Evolutionary conservation across 805 yeast species (phyloP).

Genomic region (Schizosaccharomyces cryophilus): DNA sequence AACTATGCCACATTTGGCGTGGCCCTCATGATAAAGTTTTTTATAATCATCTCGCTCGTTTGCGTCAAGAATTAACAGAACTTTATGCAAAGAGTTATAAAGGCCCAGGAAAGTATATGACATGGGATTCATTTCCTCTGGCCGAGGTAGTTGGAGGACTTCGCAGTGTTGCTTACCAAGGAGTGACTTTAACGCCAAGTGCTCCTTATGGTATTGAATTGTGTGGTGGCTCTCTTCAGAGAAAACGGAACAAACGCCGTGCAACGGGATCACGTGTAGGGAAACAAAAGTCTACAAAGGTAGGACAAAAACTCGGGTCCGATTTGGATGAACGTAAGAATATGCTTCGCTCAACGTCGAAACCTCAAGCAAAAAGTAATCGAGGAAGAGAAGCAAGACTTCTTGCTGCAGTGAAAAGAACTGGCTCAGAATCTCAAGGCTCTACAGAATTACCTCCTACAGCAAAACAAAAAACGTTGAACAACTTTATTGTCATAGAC

Average conservation of each 20-base stretch:
- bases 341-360: background rate
- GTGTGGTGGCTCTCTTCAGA: background rate
- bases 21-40: constrained; percentile 8
- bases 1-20: constrained; percentile 9
- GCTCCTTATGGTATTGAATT: background rate
- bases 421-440: background rate
- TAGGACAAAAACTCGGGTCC: background rate
- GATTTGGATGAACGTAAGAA: background rate
- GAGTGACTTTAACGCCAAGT: background rate
- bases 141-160: background rate
- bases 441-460: no score
- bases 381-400: background rate
- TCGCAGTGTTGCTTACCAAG: background rate
- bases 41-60: constrained; percentile 7
- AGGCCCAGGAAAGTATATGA: constrained; percentile 9
- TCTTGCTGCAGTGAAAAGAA: background rate
- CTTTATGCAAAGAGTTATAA: constrained; percentile 8
- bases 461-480: no score
- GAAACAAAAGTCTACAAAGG: background rate
- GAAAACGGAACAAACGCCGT: background rate
- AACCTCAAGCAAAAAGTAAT: background rate
- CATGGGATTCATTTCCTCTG: constrained; percentile 3
- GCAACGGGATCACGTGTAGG: background rate
- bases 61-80: constrained; percentile 6
- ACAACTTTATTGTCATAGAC: no score